phyloP scores from a whole-genome alignment of 2,329 filamentous ascomycete genomes.

The Colletotrichum tropicicola region DNA sequence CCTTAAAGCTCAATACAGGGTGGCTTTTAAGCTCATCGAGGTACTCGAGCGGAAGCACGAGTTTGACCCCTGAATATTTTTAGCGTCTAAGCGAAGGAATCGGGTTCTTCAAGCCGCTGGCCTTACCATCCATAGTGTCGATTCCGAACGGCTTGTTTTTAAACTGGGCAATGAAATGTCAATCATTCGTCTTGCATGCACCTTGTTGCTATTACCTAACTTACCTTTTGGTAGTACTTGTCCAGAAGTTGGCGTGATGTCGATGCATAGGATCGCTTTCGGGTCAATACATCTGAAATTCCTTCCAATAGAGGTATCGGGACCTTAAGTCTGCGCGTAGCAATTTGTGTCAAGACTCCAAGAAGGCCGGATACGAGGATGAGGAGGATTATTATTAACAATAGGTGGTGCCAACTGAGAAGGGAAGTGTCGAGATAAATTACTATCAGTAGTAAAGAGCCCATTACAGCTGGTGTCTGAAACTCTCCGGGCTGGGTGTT shows the following conservation, averaged over 20 bases:
- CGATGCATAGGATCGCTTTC: background rate
- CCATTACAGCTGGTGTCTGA: background rate
- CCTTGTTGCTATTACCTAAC: background rate
- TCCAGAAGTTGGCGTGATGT: background rate
- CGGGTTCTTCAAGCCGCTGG: background rate
- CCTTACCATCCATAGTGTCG: conserved; percentile 2
- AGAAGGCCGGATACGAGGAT: background rate
- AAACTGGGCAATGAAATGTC: background rate
- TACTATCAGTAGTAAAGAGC: background rate
- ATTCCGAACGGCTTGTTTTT: background rate
- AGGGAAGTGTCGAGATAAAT: background rate
- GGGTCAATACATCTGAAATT: background rate
- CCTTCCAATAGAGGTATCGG: background rate
- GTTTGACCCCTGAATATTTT: background rate
- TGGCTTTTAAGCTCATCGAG: conserved; percentile 1
- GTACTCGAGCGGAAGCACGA: background rate
- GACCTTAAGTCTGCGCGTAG: background rate
- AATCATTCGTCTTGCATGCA: background rate
- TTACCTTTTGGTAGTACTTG: background rate
- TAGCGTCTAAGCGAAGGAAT: background rate
- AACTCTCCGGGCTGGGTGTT: background rate
- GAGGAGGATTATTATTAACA: background rate
- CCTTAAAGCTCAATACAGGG: conserved; percentile 3
- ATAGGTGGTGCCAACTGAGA: background rate
- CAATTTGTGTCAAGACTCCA: background rate